Evolutionary conservation across 2,329 filamentous ascomycete genomes (phyloP), one percentile per base, ranked within the genome.

Genomic region (Penicillium sclerotigenum): DNA sequence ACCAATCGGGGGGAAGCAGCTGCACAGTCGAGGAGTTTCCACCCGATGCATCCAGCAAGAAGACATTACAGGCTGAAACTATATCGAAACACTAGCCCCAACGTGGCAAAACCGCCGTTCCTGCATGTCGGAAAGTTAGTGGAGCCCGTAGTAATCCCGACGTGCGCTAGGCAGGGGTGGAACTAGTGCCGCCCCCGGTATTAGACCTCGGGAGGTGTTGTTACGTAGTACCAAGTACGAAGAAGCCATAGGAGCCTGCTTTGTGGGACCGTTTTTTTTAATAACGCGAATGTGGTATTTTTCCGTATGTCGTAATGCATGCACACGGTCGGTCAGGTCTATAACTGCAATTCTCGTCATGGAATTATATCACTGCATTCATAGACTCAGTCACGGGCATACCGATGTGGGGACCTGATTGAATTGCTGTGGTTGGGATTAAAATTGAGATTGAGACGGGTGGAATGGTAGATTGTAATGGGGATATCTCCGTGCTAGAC

Each of bases 391-490:
- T 14, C 4, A 46, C 41, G 50, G 50, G 42, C 50, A 52, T 47
- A 48, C 34, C 36, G 51, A 52, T 52, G 26, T 18, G 7, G 18
- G 13, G 28, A 31, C 28, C 18, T n/a, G 28, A 20, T 29, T 14
- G 14, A 22, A 38, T 37, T n/a, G 29, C 8, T 5, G 28, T 24
- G 20, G 18, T 18, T 13, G 14, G 11, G 33, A 33, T 24, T 31
- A 13, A 5, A 6, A 47, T 53, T 47, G 36, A 40, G 34, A 40
- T 53, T 37, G 33, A 18, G 50, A 52, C 41, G 22, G 50, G 28
- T 28, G 31, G 6, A 20, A 40, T 33, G 11, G 5, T 22, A 24
- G n/a, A 40, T 47, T 18, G 3, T 5, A 47, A 31, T 40, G 26
- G 34, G 8, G 34, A n/a, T n/a, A n/a, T n/a, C n/a, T n/a, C n/a